These are phyloP conservation scores for Neospermospora avenae DNA, from an alignment of 2,329 filamentous ascomycete genomes.

Conservation along the genomic window DNA sequence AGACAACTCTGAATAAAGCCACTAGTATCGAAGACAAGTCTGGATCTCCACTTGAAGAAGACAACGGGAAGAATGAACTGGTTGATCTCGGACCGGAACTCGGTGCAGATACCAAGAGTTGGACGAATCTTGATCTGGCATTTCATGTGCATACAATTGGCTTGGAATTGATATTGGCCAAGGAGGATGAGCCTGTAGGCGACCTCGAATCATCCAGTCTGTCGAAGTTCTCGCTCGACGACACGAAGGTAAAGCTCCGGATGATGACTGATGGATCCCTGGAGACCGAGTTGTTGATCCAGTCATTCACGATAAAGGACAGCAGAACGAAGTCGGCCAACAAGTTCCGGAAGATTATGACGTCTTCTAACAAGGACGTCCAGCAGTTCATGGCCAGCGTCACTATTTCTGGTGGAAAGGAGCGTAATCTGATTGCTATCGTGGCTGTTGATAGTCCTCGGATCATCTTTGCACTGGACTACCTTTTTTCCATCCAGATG, in stretches of 20 bases:
- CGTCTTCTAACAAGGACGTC: conserved; percentile 87
- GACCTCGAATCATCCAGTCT: conserved; percentile 76
- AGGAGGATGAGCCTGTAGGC: conserved; percentile 73
- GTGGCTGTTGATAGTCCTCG: conserved; percentile 92
- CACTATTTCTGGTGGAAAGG: conserved; percentile 81
- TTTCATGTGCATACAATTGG: conserved; percentile 88
- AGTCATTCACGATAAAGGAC: conserved; percentile 92
- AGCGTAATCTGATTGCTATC: conserved; percentile 82
- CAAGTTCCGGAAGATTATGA: conserved; percentile 98
- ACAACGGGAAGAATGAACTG: conserved; percentile 39
- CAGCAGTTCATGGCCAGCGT: conserved; percentile 98
- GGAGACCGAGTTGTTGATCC: conserved; percentile 88
- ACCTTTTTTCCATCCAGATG: conserved; percentile 82
- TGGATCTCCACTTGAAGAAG: background rate
- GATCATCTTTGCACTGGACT: conserved; percentile 93
- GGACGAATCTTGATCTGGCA: conserved; percentile 90
- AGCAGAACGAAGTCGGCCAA: conserved; percentile 86
- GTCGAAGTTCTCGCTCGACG: conserved; percentile 90
- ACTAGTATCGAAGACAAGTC: conserved; percentile 16
- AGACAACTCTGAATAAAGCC: conserved; percentile 37
- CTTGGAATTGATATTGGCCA: conserved; percentile 78
- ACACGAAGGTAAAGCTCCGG: conserved; percentile 85
- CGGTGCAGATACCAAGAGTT: conserved; percentile 64
- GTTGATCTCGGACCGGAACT: conserved; percentile 68
- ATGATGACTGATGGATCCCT: conserved; percentile 91